Percentiles rank a stretch among this genome's conserved stretches.
These are phyloP conservation scores for Exophiala lecanii-corni DNA, from an alignment of 2,329 filamentous ascomycete genomes.

Conservation along the genomic window DNA sequence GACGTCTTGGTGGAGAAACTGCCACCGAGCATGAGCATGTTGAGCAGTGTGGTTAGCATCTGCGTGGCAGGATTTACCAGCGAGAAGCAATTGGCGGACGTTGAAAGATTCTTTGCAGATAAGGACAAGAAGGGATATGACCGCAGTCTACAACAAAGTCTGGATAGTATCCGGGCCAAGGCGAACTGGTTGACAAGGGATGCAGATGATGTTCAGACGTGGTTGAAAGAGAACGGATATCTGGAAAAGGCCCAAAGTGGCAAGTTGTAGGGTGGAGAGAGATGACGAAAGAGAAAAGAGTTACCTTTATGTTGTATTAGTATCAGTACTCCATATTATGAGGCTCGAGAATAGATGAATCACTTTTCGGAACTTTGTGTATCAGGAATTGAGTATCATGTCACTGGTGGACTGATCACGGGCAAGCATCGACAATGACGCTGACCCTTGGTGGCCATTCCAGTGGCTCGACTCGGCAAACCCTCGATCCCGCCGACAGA, in stretches of 20 bases:
- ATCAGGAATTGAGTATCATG: too few relatives aligned
- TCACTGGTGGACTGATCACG: background rate
- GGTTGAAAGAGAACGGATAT: slow-evolving; percentile 65
- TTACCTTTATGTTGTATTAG: slow-evolving; percentile 2
- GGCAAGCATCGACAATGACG: too few relatives aligned
- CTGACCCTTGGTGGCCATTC: too few relatives aligned
- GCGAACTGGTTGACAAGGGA: slow-evolving; percentile 75
- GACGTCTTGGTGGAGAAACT: slow-evolving; percentile 74
- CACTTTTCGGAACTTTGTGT: too few relatives aligned
- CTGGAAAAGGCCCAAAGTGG: slow-evolving; percentile 16
- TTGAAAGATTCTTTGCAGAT: slow-evolving; percentile 74
- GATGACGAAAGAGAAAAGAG: background rate
- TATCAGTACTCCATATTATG: too few relatives aligned
- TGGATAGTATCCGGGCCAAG: slow-evolving; percentile 81
- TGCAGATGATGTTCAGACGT: slow-evolving; percentile 66
- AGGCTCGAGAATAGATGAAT: too few relatives aligned
- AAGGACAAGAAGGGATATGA: slow-evolving; percentile 87
- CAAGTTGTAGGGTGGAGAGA: slow-evolving; percentile 4
- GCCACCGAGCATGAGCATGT: slow-evolving; percentile 79
- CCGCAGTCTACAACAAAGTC: slow-evolving; percentile 81
- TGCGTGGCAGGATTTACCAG: slow-evolving; percentile 76
- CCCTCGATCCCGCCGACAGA: background rate
- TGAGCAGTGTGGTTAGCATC: slow-evolving; percentile 78
- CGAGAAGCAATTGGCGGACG: slow-evolving; percentile 66
- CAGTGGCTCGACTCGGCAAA: background rate